Evolutionary conservation across 129 eudicot genomes (phyloP).

Genomic region (carrot (Daucus carota)): DNA sequence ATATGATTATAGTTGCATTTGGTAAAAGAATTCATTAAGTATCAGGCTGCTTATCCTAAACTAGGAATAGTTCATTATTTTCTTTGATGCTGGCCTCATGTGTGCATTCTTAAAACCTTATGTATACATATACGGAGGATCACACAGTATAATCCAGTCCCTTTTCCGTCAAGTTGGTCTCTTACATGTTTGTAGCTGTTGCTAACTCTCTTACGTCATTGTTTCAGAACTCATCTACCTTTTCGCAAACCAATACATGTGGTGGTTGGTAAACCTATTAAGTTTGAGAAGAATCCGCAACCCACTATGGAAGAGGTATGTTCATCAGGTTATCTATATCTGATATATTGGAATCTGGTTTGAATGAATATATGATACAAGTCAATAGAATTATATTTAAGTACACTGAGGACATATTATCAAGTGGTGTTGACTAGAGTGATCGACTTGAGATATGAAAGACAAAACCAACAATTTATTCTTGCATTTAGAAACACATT

Average conservation of each 20-base stretch:
- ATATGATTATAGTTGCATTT: background rate
- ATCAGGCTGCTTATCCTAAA: background rate
- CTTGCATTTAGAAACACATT: background rate
- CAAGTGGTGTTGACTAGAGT: background rate
- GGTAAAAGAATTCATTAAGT: background rate
- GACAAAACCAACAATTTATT: background rate
- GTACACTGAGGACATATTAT: background rate
- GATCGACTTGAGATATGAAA: background rate
- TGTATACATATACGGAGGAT: too few relatives aligned
- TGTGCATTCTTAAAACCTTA: too few relatives aligned
- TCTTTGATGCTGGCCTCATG: background rate
- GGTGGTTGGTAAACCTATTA: conserved; percentile 85
- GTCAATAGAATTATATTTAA: background rate
- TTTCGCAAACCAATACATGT: conserved; percentile 64
- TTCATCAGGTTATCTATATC: background rate
- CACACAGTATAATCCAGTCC: too few relatives aligned
- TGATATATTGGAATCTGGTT: background rate
- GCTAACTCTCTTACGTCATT: background rate
- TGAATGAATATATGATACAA: background rate
- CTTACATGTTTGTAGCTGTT: background rate
- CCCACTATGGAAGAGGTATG: conserved; percentile 85
- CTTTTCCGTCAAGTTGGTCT: background rate
- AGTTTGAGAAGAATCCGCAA: conserved; percentile 44
- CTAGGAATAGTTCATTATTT: background rate
- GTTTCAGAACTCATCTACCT: conserved; percentile 79